Conservation (phyloP, 331 rosid species). For the Pyracantha coccinea region DNA sequence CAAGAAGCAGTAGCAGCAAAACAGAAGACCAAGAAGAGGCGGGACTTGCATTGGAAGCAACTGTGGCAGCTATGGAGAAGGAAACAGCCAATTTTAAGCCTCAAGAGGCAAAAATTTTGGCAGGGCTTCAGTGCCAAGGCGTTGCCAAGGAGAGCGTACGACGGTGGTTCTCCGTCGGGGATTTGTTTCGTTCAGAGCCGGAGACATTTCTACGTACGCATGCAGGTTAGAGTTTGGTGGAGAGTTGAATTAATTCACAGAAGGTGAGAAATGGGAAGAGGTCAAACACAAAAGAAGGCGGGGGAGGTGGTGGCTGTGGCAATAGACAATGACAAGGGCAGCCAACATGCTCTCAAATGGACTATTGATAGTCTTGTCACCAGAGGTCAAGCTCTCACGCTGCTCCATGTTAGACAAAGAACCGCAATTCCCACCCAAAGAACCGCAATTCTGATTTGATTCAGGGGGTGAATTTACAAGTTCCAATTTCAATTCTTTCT, state of each 20-base stretch:
- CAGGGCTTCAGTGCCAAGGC: not conserved
- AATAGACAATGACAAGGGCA: constrained; percentile 57
- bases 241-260: not conserved
- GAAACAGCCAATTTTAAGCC: no score
- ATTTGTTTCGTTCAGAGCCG: not conserved
- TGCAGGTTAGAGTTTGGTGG: not conserved
- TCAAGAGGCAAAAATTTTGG: no score
- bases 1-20: no score
- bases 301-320: constrained; percentile 59
- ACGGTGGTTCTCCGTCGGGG: not conserved
- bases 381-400: constrained; percentile 45
- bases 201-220: not conserved
- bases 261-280: constrained; percentile 30
- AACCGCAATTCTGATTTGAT: no score
- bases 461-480: no score
- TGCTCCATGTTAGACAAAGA: constrained; percentile 48
- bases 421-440: constrained; percentile 34
- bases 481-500: no score
- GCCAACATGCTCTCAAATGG: constrained; percentile 77
- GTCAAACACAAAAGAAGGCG: constrained; percentile 23
- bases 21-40: no score
- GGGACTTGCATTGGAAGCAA: no score
- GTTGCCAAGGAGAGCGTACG: not conserved
- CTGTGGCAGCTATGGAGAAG: no score
- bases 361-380: constrained; percentile 59